A percentile compares a stretch with the other conserved stretches of the same genome.
Evolutionary conservation across 139 green algal genomes (phyloP).

Genomic region (Penium margaritaceum): DNA sequence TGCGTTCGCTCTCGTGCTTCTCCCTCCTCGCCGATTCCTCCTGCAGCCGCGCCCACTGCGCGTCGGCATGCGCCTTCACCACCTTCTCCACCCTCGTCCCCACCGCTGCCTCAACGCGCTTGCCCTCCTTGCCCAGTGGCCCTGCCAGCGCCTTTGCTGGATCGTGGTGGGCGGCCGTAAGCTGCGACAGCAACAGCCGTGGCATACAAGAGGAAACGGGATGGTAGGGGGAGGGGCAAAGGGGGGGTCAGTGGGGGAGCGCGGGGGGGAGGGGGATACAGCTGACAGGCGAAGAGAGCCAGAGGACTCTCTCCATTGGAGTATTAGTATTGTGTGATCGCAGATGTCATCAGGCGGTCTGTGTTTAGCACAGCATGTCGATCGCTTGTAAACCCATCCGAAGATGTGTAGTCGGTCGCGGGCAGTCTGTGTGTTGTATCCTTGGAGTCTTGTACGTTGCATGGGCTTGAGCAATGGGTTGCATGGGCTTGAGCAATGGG

Average conservation of each 20-base stretch:
- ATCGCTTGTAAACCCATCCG: no score
- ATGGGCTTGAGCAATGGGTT: no score
- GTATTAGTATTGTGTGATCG: no score
- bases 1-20: slow-evolving; percentile 17
- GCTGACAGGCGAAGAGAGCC: neutral
- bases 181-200: slow-evolving; percentile 7
- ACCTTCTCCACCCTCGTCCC: slow-evolving; percentile 24
- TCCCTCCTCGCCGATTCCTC: slow-evolving; percentile 25
- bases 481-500: no score
- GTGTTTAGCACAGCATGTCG: no score
- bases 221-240: neutral
- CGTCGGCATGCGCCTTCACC: slow-evolving; percentile 36
- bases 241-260: neutral
- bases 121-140: slow-evolving; percentile 37
- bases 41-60: slow-evolving; percentile 19
- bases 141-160: slow-evolving; percentile 11
- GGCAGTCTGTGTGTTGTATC: no score
- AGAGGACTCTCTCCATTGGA: no score
- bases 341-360: no score
- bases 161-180: slow-evolving; percentile 19
- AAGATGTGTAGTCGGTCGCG: no score
- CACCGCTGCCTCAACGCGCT: slow-evolving; percentile 37
- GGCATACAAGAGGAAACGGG: neutral
- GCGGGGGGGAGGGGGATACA: neutral
- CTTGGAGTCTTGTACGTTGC: no score